Evolutionary conservation across 345 rosid species (phyloP), one percentile per base, ranked within the genome.

Genomic region (Microcos paniculata): DNA sequence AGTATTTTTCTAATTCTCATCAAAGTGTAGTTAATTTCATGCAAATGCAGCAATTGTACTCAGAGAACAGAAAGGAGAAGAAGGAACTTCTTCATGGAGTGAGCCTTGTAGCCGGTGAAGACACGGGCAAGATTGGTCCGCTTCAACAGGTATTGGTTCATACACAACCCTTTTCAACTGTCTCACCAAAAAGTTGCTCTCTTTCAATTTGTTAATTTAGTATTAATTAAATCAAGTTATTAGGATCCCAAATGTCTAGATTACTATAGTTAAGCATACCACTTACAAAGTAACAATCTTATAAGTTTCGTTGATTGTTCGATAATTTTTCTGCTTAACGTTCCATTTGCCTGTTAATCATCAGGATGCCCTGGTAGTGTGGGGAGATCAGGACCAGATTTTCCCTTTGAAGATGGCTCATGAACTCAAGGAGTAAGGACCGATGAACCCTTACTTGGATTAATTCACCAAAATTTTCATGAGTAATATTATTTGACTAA

Each of bases 341-440:
- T 6, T 68, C 21, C n/a, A 16, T 48, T 28, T 48, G 16, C 23
- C 4, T 28, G 40, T 48, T 12, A 19, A 35, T 35, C 2, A 15
- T 38, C 72, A 95, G 99, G 92, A 91, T 59, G 92, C 90, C 6
- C 62, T 93, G 68, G 19, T 95, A 48, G 62, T 95, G 0, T 95
- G 99, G 99, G 99, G 99, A 82, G 92, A 88, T 14, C 74, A 87
- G 26, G 98, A 93, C 83, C 87, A 85, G 68, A 87, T 95, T 73
- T 95, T 95, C 76, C 98, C 98, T 0, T 62, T 91, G 84, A 85
- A 80, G 80, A 89, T 95, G 97, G 98, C 97, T 11, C 26, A 77
- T 61, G 97, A 93, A 64, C 87, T 95, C 65, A 83, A 90, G 70
- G 81, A 83, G 98, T 95, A 84, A 8, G 89, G 71, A 40, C 12